These are phyloP conservation scores for Scleromitrula shiraiana DNA, from an alignment of 2,329 filamentous ascomycete species.

Conservation along the genomic window DNA sequence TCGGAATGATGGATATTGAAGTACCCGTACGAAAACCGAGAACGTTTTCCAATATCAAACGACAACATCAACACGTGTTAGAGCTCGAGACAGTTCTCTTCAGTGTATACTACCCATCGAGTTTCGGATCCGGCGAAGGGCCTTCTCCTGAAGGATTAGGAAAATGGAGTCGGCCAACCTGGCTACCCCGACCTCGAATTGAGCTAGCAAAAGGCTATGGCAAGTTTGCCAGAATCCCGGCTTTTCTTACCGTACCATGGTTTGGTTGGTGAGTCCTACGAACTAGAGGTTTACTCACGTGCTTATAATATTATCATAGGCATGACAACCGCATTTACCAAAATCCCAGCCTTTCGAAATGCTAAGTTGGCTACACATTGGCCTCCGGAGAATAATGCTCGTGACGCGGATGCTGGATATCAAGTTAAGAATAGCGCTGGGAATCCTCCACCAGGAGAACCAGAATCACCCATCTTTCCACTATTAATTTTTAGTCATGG, in stretches of 20 bases:
- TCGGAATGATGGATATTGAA: conserved; percentile 47
- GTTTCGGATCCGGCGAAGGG: conserved; percentile 34
- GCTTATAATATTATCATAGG: conserved; percentile 1
- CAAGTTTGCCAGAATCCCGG: conserved; percentile 48
- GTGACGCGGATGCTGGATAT: conserved; percentile 30
- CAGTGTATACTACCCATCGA: conserved; percentile 57
- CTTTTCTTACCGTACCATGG: conserved; percentile 39
- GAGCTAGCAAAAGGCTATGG: conserved; percentile 52
- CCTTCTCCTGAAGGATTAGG: conserved; percentile 33
- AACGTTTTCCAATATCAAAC: conserved; percentile 42
- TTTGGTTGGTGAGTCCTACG: background rate
- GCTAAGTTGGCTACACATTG: conserved; percentile 47
- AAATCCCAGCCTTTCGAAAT: conserved; percentile 56
- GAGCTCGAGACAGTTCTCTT: conserved; percentile 53
- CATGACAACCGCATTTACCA: conserved; percentile 53
- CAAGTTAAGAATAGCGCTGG: conserved; percentile 36
- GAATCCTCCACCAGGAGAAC: conserved; percentile 31
- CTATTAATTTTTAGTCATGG: conserved; percentile 61
- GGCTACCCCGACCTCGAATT: conserved; percentile 51
- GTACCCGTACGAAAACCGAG: conserved; percentile 40
- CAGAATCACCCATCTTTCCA: conserved; percentile 44
- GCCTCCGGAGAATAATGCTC: conserved; percentile 37
- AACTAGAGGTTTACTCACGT: background rate
- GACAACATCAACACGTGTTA: conserved; percentile 39
- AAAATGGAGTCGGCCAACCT: conserved; percentile 47